phyloP scores from a whole-genome alignment of 2,329 filamentous ascomycete species.

The Chaetomiaceae sp. region DNA sequence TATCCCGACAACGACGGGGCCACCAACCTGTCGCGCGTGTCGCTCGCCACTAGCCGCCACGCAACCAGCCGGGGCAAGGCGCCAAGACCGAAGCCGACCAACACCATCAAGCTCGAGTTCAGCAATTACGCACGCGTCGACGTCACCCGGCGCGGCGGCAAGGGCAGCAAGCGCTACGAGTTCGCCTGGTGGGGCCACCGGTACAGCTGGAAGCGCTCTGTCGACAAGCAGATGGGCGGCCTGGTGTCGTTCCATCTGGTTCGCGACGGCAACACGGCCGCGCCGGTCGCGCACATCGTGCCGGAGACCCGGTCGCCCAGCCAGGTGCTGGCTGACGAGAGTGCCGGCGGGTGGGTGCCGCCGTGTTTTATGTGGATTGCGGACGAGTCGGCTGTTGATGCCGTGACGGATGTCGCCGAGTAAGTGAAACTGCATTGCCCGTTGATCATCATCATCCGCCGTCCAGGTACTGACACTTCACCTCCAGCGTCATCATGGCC shows the following conservation, averaged over 20 bases:
- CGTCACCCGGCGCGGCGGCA: slow-evolving; percentile 61
- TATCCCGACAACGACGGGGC: slow-evolving; percentile 18
- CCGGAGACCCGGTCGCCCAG: slow-evolving; percentile 68
- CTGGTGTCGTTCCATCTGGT: slow-evolving; percentile 75
- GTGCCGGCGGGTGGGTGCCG: slow-evolving; percentile 81
- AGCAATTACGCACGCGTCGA: slow-evolving; percentile 95
- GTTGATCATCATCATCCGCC: no score
- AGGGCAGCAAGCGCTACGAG: slow-evolving; percentile 69
- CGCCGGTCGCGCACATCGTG: slow-evolving; percentile 74
- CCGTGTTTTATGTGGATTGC: slow-evolving; percentile 88
- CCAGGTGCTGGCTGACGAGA: slow-evolving; percentile 65
- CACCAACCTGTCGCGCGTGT: slow-evolving; percentile 25
- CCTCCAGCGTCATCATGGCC: slow-evolving; percentile 71
- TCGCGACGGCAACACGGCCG: slow-evolving; percentile 54
- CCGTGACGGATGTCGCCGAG: slow-evolving; percentile 78
- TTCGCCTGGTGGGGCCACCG: slow-evolving; percentile 89
- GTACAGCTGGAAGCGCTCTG: slow-evolving; percentile 76
- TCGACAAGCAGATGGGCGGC: slow-evolving; percentile 59
- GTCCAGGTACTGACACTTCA: slow-evolving; percentile 22
- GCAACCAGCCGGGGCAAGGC: slow-evolving; percentile 22
- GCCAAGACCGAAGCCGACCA: slow-evolving; percentile 51
- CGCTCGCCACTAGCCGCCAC: slow-evolving; percentile 28
- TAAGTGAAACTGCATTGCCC: no score
- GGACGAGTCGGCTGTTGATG: slow-evolving; percentile 62
- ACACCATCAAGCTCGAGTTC: slow-evolving; percentile 85